Base-by-base conservation (phyloP, 805 yeast genomes). In the Saccharomycopsis oosterbeekiorum region DNA sequence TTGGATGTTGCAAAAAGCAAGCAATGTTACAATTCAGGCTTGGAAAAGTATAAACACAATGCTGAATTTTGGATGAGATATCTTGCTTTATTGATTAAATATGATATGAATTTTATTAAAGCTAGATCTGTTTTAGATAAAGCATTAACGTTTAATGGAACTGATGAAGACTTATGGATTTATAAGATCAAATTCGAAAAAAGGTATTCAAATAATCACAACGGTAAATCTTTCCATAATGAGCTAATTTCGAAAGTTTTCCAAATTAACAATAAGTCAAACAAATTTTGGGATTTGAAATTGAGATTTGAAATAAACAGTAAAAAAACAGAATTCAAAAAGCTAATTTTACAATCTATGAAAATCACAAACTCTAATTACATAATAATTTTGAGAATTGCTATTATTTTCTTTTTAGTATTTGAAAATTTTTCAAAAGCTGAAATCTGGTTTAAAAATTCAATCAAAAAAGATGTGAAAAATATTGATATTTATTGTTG, bases 401-500 rank as follows among this genome's bases (percentile, higher is more conserved):
- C 94, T 0, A 73, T 77, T 12, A 80, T 83, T 60, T 84, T 91
- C 64, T 85, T 86, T 85, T 47, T 47, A 9, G 67, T 74, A 1
- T 86, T 82, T 29, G 85, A 87, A 0, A 87, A 87, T 65, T 71
- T 78, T 29, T 73, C 78, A 1, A 85, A 84, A 65, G 89, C 96
- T 0, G 74, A 76, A 60, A 78, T 84, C 14, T 92, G 97, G 90
- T 81, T 90, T 60, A 86, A 85, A 56, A 76, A 87, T 59, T 88
- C 94, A 0, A 69, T 85, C 11, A 75, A 73, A n/a, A 75, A 77
- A 1, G 83, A 84, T 60, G 70, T 75, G 0, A 75, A 72, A n/a
- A 80, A 76, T 68, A 97, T 96, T 3, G 97, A 92, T 71, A 72
- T 79, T 2, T 90, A 96, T 87, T 80, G 83, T 0, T 85, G 90